These are phyloP conservation scores for Tarenaya hassleriana DNA, from an alignment of 345 rosid genomes.

Conservation along the genomic window DNA sequence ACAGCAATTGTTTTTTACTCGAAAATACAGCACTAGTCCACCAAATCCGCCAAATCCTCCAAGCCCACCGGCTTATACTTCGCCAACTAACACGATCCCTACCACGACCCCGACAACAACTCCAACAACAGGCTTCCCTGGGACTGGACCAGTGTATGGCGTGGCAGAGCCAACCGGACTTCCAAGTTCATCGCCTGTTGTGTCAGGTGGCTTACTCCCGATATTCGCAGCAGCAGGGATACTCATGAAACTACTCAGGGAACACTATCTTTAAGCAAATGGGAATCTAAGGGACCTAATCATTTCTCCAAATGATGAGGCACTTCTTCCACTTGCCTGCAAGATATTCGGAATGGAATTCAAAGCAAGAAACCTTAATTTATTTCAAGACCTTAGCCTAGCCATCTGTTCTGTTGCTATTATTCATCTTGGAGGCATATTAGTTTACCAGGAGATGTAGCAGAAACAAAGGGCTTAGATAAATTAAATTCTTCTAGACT, in stretches of 20 bases:
- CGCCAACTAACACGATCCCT: slow-evolving; percentile 37
- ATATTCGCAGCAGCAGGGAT: slow-evolving; percentile 38
- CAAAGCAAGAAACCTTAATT: slow-evolving; percentile 20
- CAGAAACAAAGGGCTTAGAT: slow-evolving; percentile 38
- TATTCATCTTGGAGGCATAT: slow-evolving; percentile 36
- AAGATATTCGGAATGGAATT: slow-evolving; percentile 15
- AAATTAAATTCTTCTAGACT: slow-evolving; percentile 53
- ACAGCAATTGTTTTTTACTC: slow-evolving; percentile 1
- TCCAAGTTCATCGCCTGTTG: slow-evolving; percentile 63
- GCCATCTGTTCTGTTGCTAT: slow-evolving; percentile 32
- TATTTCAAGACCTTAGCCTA: slow-evolving; percentile 27
- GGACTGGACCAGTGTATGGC: slow-evolving; percentile 49
- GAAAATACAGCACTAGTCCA: slow-evolving; percentile 56
- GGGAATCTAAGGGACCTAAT: slow-evolving; percentile 20
- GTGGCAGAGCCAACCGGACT: slow-evolving; percentile 74
- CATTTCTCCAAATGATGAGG: slow-evolving; percentile 31
- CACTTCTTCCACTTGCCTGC: slow-evolving; percentile 23
- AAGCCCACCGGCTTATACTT: slow-evolving; percentile 28
- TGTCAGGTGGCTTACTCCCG: slow-evolving; percentile 35
- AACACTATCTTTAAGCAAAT: slow-evolving; percentile 33
- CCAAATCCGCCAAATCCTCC: slow-evolving; percentile 20
- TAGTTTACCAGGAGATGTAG: slow-evolving; percentile 34
- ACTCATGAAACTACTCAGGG: slow-evolving; percentile 36
- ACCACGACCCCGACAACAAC: slow-evolving; percentile 35
- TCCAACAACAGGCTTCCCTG: slow-evolving; percentile 38